These are phyloP conservation scores for Murraya paniculata DNA, from an alignment of 345 rosid genomes.

Conservation along the genomic window DNA sequence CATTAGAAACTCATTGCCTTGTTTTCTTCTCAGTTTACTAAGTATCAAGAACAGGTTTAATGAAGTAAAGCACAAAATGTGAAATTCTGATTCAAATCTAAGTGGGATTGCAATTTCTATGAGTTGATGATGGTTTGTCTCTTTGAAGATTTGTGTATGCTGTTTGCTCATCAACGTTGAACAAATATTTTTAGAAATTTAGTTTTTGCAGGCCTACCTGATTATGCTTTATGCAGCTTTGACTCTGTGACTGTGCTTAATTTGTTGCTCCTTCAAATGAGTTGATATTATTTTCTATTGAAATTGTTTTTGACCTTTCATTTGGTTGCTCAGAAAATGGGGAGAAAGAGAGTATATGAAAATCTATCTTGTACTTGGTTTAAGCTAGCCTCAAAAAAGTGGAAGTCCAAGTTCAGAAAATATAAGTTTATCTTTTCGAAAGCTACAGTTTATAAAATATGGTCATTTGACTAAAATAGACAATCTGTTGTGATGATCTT, in stretches of 20 bases:
- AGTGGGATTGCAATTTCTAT: neutral
- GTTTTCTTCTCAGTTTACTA: too few species aligned
- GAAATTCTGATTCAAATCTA: neutral
- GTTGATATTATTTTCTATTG: neutral
- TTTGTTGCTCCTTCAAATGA: neutral
- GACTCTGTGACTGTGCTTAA: neutral
- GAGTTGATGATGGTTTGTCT: neutral
- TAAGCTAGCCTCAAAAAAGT: neutral
- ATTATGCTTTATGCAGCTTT: neutral
- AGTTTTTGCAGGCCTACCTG: neutral
- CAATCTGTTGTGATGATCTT: neutral
- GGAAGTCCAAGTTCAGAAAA: neutral
- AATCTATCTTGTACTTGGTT: neutral
- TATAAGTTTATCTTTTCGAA: neutral
- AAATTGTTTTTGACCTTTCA: neutral
- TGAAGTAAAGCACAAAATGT: neutral
- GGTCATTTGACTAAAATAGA: neutral
- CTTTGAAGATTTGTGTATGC: neutral
- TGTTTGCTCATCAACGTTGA: neutral
- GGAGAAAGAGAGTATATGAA: neutral
- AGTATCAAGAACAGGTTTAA: neutral
- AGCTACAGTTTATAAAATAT: neutral
- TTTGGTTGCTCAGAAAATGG: conserved; percentile 5
- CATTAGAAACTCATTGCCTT: neutral
- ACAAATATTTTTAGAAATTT: neutral